phyloP scores from a whole-genome alignment of 176 grass and related monocot genomes.

The Dendrocalamus sinicus region DNA sequence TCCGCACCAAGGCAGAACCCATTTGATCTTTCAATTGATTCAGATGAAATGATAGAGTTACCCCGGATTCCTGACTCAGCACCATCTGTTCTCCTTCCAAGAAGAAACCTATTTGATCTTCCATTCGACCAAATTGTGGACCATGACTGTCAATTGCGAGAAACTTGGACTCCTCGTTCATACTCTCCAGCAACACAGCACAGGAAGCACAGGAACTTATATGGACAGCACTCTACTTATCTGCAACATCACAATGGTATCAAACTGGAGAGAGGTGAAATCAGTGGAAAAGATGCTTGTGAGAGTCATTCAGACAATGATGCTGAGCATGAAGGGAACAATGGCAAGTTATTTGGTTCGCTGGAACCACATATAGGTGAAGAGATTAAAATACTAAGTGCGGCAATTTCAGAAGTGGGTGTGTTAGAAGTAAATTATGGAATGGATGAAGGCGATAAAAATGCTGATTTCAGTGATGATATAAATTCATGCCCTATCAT shows the following conservation, averaged over 20 bases:
- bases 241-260: background rate
- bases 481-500: background rate
- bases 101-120: slow-evolving; percentile 55
- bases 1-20: slow-evolving; percentile 48
- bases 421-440: slow-evolving; percentile 10
- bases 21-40: slow-evolving; percentile 43
- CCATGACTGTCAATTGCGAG: slow-evolving; percentile 5
- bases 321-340: slow-evolving; percentile 36
- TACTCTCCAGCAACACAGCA: slow-evolving; percentile 15
- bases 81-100: slow-evolving; percentile 51
- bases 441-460: background rate
- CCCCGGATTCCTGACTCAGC: slow-evolving; percentile 62
- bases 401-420: slow-evolving; percentile 43
- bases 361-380: slow-evolving; percentile 49
- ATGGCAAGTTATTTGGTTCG: slow-evolving; percentile 42
- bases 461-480: background rate
- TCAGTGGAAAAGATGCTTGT: background rate
- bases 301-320: slow-evolving; percentile 2
- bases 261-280: slow-evolving; percentile 26
- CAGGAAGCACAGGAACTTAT: slow-evolving; percentile 37
- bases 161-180: slow-evolving; percentile 54
- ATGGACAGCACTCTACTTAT: background rate
- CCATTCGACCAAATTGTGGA: slow-evolving; percentile 42
- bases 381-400: slow-evolving; percentile 51
- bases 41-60: slow-evolving; percentile 55